Percentiles rank a stretch among this genome's conserved stretches.
Evolutionary conservation across 164 flowering plant genomes (phyloP).

Genomic region (Magnolia kwangsiensis): DNA sequence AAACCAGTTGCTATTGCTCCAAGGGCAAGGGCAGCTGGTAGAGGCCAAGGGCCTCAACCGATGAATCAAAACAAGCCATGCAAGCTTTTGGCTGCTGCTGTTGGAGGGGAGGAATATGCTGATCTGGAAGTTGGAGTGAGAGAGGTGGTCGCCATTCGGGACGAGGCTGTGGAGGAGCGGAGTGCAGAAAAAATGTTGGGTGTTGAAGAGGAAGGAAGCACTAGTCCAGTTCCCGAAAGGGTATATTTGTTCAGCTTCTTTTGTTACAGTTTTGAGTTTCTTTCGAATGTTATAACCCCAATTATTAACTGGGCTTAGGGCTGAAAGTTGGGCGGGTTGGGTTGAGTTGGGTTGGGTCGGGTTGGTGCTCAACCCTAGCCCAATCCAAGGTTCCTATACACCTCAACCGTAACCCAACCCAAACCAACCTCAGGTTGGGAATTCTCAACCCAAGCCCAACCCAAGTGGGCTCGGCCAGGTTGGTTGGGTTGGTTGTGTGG

Average conservation of each 20-base stretch:
- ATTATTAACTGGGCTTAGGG: too few relatives aligned
- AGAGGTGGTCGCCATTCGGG: constrained; percentile 53
- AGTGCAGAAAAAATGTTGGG: constrained; percentile 69
- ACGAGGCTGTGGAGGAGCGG: constrained; percentile 62
- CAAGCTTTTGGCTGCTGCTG: constrained; percentile 53
- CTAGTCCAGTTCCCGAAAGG: constrained; percentile 80
- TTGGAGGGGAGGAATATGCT: constrained; percentile 32
- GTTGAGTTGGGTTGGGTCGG: too few relatives aligned
- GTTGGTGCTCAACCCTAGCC: too few relatives aligned
- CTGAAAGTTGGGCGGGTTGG: too few relatives aligned
- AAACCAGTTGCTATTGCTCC: constrained; percentile 55
- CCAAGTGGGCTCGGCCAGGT: too few relatives aligned
- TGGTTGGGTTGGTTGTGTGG: too few relatives aligned
- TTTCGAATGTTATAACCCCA: not conserved
- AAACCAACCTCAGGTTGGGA: too few relatives aligned
- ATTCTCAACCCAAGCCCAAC: too few relatives aligned
- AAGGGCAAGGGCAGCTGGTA: constrained; percentile 54
- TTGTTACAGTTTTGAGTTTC: not conserved
- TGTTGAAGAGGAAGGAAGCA: constrained; percentile 67
- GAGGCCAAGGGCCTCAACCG: constrained; percentile 56
- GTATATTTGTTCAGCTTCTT: constrained; percentile 29
- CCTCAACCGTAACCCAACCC: too few relatives aligned
- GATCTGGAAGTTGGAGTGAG: constrained; percentile 46
- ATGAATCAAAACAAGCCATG: constrained; percentile 71
- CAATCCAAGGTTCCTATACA: too few relatives aligned